Base-by-base conservation (phyloP, 352 stramenopile genomes). In the Hyaloperonospora brassicae region DNA sequence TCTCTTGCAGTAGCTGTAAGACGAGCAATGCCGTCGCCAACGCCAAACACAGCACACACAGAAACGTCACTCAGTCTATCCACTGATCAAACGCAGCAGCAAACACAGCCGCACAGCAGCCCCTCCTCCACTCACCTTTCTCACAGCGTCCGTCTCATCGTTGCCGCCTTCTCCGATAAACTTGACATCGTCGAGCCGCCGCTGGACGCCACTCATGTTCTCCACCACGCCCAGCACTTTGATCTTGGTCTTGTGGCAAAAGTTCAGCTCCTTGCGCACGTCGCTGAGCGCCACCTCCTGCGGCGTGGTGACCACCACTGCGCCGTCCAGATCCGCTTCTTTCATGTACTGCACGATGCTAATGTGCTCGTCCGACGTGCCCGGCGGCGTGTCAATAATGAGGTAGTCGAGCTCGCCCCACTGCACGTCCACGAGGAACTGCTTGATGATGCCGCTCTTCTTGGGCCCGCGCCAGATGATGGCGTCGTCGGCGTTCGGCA, bases 391-490 rank as follows among this genome's bases (percentile, higher is more conserved):
- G 73, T 99, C 97, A 36, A 99, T 96, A 63, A 99, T 97, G 38
- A 99, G 76, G 68, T 99, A 99, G 79, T 99, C 97, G 40, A 99
- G 86, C 34, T 97, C 78, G 14, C 97, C 97, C 97, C 97, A 99
- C 76, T 99, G 93, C 12, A 99, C 97, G 60, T 99, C 93, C 13
- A 97, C 98, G 34, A 99, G 82, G 72, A 99, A 99, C 77, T 99
- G 97, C 79, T 99, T 98, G 76, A 99, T 99, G 36, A 99, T 89
- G 36, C 93, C 97, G 76, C 98, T 99, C 76, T 99, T 99, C 72
- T 98, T 93, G 10, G 97, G 97, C 17, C 97, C 97, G 52, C 97
- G 80, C 97, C 97, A 99, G 55, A 99, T 98, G 48, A 99, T 98
- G 24, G 97, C 97, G 54, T 98, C 94, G 70, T 99, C 96, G 0